phyloP scores from a whole-genome alignment of 164 flowering plant species.

The Euptelea pleiosperma region DNA sequence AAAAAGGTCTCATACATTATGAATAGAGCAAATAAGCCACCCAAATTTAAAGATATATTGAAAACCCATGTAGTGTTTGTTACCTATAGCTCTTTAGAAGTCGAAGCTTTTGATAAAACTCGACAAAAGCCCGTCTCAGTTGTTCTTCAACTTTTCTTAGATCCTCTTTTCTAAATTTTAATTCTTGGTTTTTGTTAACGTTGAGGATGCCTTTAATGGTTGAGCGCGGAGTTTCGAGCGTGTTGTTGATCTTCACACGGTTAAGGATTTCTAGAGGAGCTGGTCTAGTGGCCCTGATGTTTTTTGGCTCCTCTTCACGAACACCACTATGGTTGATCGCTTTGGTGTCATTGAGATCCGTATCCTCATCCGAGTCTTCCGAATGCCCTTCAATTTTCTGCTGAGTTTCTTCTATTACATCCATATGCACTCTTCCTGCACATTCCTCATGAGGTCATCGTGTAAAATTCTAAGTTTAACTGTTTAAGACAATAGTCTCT shows the following conservation, averaged over 20 bases:
- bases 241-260: conserved; percentile 3
- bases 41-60: neutral
- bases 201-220: conserved; percentile 31
- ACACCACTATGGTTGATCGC: neutral
- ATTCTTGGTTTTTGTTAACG: neutral
- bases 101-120: conserved; percentile 53
- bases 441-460: neutral
- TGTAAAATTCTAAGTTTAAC: neutral
- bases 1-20: neutral
- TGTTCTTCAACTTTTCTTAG: conserved; percentile 48
- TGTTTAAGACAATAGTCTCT: neutral
- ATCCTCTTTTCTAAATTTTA: conserved; percentile 41
- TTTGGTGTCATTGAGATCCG: neutral
- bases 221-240: conserved; percentile 20
- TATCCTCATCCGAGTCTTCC: conserved; percentile 10
- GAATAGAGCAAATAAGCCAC: conserved; percentile 4
- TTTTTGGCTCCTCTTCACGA: neutral
- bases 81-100: conserved; percentile 65
- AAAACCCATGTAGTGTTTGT: neutral
- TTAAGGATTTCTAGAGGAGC: conserved; percentile 24
- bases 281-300: conserved; percentile 15
- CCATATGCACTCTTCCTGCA: conserved; percentile 34
- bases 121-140: conserved; percentile 42
- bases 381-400: conserved; percentile 23
- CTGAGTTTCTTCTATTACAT: conserved; percentile 50